A percentile compares a stretch with the other conserved stretches of the same genome.
These are phyloP conservation scores for Serendipita indica DNA, from an alignment of 768 basidiomycete species.

Conservation along the genomic window DNA sequence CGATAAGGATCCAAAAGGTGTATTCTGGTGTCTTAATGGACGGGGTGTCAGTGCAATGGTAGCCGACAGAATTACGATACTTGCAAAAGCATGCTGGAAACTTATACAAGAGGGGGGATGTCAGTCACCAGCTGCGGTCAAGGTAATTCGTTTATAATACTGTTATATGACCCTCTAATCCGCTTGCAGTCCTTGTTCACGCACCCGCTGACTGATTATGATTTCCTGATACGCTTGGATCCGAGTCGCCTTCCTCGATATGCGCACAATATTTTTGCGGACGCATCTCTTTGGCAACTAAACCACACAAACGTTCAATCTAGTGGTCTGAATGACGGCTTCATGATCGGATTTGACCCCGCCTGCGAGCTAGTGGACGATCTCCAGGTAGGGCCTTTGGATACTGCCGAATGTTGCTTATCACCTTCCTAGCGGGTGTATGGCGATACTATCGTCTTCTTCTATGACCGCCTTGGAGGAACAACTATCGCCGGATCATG, in stretches of 20 bases:
- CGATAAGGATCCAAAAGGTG: conserved; percentile 56
- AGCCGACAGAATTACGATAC: conserved; percentile 51
- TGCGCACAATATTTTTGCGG: conserved; percentile 48
- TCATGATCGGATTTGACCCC: conserved; percentile 66
- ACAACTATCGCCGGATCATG: conserved; percentile 68
- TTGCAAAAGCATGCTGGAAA: conserved; percentile 64
- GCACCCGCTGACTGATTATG: conserved; percentile 73
- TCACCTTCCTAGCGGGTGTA: conserved; percentile 41
- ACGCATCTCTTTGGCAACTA: conserved; percentile 32
- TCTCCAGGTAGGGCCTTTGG: conserved; percentile 43
- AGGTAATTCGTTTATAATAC: conserved; percentile 29
- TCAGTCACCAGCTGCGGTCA: conserved; percentile 38
- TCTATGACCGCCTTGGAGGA: conserved; percentile 74
- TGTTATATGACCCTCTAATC: neutral
- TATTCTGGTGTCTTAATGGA: conserved; percentile 56
- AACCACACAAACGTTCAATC: conserved; percentile 33
- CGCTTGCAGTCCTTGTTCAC: conserved; percentile 56
- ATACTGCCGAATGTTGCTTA: conserved; percentile 1
- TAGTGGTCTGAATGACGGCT: conserved; percentile 18
- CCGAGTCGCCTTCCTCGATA: conserved; percentile 52
- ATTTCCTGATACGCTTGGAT: conserved; percentile 67
- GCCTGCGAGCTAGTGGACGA: conserved; percentile 50
- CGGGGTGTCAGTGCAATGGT: conserved; percentile 48
- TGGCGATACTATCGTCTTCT: conserved; percentile 63
- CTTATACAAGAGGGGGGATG: conserved; percentile 37